A percentile compares a stretch with the other conserved stretches of the same genome.
Evolutionary conservation across 2,329 filamentous ascomycete species (phyloP).

Genomic region (Colletotrichum echinochloae): DNA sequence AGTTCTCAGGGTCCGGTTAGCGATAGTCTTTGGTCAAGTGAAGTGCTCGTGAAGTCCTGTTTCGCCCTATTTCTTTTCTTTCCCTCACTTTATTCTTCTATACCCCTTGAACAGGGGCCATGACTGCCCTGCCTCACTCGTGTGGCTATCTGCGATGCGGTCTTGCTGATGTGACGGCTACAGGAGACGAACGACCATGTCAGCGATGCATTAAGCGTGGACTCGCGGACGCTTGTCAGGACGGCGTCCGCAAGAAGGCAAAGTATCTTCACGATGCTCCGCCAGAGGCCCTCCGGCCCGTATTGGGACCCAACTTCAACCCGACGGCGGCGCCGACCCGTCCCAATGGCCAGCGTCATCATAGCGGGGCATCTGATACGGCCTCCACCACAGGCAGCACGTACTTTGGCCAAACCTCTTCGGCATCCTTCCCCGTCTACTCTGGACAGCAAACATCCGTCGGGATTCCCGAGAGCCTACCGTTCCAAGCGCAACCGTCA

Average conservation of each 20-base stretch:
- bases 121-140: slow-evolving; percentile 15
- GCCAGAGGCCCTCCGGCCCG: slow-evolving; percentile 88
- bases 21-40: slow-evolving; percentile 28
- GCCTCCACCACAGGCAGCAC: slow-evolving; percentile 56
- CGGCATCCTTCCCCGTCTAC: slow-evolving; percentile 64
- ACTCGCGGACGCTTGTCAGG: slow-evolving; percentile 90
- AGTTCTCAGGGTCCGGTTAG: slow-evolving; percentile 23
- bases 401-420: slow-evolving; percentile 62
- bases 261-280: slow-evolving; percentile 99
- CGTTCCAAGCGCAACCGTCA: slow-evolving; percentile 75
- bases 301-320: slow-evolving; percentile 79
- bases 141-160: slow-evolving; percentile 7
- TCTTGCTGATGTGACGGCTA: slow-evolving; percentile 37
- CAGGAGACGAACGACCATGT: slow-evolving; percentile 95
- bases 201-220: slow-evolving; percentile 94
- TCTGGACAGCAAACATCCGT: slow-evolving; percentile 60
- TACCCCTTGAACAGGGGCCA: slow-evolving; percentile 16
- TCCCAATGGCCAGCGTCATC: slow-evolving; percentile 55
- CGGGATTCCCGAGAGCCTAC: slow-evolving; percentile 60
- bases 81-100: slow-evolving; percentile 26
- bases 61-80: slow-evolving; percentile 14
- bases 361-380: slow-evolving; percentile 52
- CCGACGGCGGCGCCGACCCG: slow-evolving; percentile 61
- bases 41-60: slow-evolving; percentile 36
- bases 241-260: slow-evolving; percentile 97